Percentiles rank a stretch among this genome's conserved stretches.
These are phyloP conservation scores for Samsoniella hepiali DNA, from an alignment of 2,329 filamentous ascomycete genomes.

Conservation along the genomic window DNA sequence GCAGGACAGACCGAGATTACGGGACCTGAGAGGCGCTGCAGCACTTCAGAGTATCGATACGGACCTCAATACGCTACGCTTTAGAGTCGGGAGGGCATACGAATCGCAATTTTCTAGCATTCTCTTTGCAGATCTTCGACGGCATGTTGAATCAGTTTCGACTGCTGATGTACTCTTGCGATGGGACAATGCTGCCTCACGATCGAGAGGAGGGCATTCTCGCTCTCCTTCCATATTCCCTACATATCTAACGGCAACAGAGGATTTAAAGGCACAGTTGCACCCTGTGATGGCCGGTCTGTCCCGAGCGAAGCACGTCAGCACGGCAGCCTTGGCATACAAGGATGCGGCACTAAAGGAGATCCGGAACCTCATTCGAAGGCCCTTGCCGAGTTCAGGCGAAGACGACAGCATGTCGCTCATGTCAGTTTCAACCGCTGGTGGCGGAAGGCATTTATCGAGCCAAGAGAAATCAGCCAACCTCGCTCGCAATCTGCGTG, in stretches of 20 bases:
- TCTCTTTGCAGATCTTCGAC: slow-evolving; percentile 73
- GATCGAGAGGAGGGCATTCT: slow-evolving; percentile 67
- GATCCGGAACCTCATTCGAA: slow-evolving; percentile 78
- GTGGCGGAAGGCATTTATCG: slow-evolving; percentile 63
- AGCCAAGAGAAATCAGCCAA: slow-evolving; percentile 89
- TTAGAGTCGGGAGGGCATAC: slow-evolving; percentile 81
- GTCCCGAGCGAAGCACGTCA: slow-evolving; percentile 76
- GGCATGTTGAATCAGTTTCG: slow-evolving; percentile 74
- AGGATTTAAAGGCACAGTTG: slow-evolving; percentile 67
- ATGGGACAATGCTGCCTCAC: slow-evolving; percentile 76
- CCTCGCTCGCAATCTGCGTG: slow-evolving; percentile 80
- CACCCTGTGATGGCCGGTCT: slow-evolving; percentile 71
- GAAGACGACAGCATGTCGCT: slow-evolving; percentile 93
- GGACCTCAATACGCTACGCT: slow-evolving; percentile 72
- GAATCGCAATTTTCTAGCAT: slow-evolving; percentile 76
- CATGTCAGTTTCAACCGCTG: slow-evolving; percentile 76
- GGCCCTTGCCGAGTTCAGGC: slow-evolving; percentile 83
- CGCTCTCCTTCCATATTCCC: slow-evolving; percentile 69
- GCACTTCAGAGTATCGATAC: slow-evolving; percentile 77
- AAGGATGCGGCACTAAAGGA: slow-evolving; percentile 81
- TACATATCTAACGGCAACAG: slow-evolving; percentile 71
- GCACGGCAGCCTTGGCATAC: slow-evolving; percentile 77
- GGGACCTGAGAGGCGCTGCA: slow-evolving; percentile 71
- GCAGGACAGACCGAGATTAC: slow-evolving; percentile 38
- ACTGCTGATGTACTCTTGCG: slow-evolving; percentile 72